Evolutionary conservation across 1,284 basidiomycete species (phyloP).

Genomic region (Inonotus hispidus): DNA sequence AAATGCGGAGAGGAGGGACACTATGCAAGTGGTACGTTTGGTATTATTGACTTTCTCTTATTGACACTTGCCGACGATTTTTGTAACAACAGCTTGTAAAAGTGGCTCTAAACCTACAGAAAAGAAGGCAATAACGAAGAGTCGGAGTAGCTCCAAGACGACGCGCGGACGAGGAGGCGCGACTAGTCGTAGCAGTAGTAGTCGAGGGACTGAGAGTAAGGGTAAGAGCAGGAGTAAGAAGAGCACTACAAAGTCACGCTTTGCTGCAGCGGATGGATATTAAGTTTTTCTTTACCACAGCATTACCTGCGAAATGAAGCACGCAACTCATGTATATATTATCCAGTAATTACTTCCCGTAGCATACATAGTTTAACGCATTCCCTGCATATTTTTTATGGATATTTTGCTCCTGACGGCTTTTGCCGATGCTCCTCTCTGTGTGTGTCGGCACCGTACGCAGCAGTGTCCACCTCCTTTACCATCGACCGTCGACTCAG

Average conservation of each 20-base stretch:
- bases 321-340: background rate
- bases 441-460: background rate
- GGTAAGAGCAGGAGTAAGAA: background rate
- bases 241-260: constrained; percentile 3
- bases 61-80: background rate
- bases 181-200: constrained; percentile 4
- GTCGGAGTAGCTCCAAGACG: constrained; percentile 2
- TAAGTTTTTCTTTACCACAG: background rate
- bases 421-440: background rate
- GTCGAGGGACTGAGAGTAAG: background rate
- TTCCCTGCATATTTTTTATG: background rate
- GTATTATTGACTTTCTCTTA: background rate
- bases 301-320: background rate
- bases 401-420: background rate
- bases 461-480: background rate
- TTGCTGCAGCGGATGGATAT: constrained; percentile 17
- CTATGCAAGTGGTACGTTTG: constrained; percentile 24
- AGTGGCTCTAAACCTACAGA: background rate
- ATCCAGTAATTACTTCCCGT: background rate
- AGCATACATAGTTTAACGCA: background rate
- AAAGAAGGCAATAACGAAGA: background rate
- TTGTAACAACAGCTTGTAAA: constrained; percentile 8
- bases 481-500: background rate
- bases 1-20: constrained; percentile 33
- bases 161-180: constrained; percentile 10